Conservation (phyloP, 2,329 filamentous ascomycete genomes). For the Cladosporium velox region DNA sequence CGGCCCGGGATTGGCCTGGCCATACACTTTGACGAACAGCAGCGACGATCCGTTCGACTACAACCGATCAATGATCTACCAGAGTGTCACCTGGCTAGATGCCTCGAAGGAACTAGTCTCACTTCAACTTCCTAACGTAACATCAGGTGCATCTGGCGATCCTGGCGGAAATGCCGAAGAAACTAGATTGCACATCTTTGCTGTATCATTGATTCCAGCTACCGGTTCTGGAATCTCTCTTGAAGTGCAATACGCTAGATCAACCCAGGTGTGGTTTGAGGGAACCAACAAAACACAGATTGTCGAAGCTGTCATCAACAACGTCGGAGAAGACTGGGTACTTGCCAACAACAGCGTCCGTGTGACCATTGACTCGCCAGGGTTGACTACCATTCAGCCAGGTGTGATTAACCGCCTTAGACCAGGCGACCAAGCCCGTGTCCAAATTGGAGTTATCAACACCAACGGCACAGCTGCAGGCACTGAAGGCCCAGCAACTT, state of each 20-base stretch:
- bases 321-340: constrained; percentile 40
- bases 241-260: constrained; percentile 44
- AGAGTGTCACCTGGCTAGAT: constrained; percentile 44
- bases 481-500: constrained; percentile 36
- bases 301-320: constrained; percentile 42
- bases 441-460: constrained; percentile 43
- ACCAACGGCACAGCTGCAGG: constrained; percentile 36
- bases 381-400: constrained; percentile 38
- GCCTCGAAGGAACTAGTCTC: constrained; percentile 42
- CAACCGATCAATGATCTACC: constrained; percentile 45
- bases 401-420: constrained; percentile 43
- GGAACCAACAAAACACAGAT: constrained; percentile 44
- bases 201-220: constrained; percentile 40
- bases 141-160: constrained; percentile 37
- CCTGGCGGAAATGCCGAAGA: constrained; percentile 34
- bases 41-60: constrained; percentile 42
- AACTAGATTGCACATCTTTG: constrained; percentile 44
- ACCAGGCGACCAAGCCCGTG: constrained; percentile 43
- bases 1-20: constrained; percentile 45
- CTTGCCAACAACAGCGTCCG: constrained; percentile 39
- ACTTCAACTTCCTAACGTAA: constrained; percentile 42
- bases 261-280: constrained; percentile 45
- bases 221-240: constrained; percentile 31
- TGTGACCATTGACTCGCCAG: constrained; percentile 38
- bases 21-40: constrained; percentile 41